A percentile compares a stretch with the other conserved stretches of the same genome.
Evolutionary conservation across 108 stramenopile species (phyloP).

Genomic region (Pseudonitzschia multistriata): DNA sequence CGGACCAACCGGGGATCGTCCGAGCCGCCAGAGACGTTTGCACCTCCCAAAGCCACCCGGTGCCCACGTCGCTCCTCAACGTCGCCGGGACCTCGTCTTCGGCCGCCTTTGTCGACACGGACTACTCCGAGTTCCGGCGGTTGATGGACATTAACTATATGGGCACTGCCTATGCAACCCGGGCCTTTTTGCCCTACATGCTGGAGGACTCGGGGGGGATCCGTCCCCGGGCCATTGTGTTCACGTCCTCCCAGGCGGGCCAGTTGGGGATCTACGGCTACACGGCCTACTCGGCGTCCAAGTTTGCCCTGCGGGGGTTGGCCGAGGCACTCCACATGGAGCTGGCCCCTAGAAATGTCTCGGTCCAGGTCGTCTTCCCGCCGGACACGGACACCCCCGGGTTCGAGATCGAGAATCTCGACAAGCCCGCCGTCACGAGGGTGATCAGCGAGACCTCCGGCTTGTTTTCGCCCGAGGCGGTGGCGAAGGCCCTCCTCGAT

Average conservation of each 20-base stretch:
- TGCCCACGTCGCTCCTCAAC: constrained; percentile 49
- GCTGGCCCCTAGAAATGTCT: constrained; percentile 42
- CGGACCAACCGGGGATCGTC: constrained; percentile 45
- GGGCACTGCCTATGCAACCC: constrained; percentile 67
- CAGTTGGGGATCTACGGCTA: constrained; percentile 85
- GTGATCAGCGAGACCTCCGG: constrained; percentile 66
- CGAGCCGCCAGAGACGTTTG: constrained; percentile 36
- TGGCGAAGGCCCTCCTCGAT: constrained; percentile 61
- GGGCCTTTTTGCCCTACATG: constrained; percentile 84
- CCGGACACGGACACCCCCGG: constrained; percentile 98
- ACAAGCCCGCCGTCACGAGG: constrained; percentile 72
- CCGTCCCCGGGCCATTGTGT: constrained; percentile 35
- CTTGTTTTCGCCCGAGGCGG: constrained; percentile 61
- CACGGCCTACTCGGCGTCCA: constrained; percentile 80
- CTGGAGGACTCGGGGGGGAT: constrained; percentile 6
- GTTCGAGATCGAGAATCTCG: constrained; percentile 76
- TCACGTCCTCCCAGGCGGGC: constrained; percentile 76
- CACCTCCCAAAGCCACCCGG: constrained; percentile 29
- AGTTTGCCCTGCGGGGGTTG: constrained; percentile 83
- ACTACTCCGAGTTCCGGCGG: constrained; percentile 31
- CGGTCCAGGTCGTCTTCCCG: constrained; percentile 88
- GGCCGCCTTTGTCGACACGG: constrained; percentile 40
- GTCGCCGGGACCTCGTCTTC: constrained; percentile 74
- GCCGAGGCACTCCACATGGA: constrained; percentile 81
- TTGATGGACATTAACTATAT: constrained; percentile 56